These are phyloP conservation scores for Wickerhamomyces chambardii DNA, from an alignment of 805 yeast genomes.

Conservation along the genomic window DNA sequence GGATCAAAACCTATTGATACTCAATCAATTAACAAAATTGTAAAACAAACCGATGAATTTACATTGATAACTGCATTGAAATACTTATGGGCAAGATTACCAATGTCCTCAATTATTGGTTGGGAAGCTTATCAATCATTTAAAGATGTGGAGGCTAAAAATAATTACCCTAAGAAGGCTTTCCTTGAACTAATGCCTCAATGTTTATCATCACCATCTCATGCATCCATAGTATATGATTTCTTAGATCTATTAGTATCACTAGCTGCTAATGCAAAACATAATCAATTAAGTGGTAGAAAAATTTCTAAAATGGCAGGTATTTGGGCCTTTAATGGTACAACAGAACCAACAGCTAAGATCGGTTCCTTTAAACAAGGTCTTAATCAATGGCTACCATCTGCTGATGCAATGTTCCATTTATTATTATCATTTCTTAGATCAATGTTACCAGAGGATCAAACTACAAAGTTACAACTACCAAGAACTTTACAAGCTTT, in stretches of 20 bases:
- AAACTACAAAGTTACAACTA: constrained; percentile 41
- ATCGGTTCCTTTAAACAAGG: constrained; percentile 51
- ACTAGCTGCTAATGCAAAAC: constrained; percentile 69
- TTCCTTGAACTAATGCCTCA: constrained; percentile 79
- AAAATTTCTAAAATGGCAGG: constrained; percentile 78
- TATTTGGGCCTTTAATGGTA: constrained; percentile 74
- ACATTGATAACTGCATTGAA: constrained; percentile 69
- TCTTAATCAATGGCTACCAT: constrained; percentile 65
- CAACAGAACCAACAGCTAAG: constrained; percentile 9
- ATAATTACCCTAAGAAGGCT: constrained; percentile 61
- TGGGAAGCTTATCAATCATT: constrained; percentile 79
- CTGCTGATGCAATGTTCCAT: constrained; percentile 83
- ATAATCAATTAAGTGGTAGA: constrained; percentile 71
- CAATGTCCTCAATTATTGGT: constrained; percentile 71
- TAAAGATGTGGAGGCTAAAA: constrained; percentile 52
- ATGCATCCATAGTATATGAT: constrained; percentile 84
- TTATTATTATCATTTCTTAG: constrained; percentile 66
- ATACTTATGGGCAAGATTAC: constrained; percentile 82
- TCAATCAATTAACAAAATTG: constrained; percentile 31
- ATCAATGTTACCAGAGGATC: constrained; percentile 65
- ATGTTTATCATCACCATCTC: constrained; percentile 75
- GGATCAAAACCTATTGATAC: constrained; percentile 40
- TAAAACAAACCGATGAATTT: constrained; percentile 52
- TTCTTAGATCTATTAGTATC: constrained; percentile 76
- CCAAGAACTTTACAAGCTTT: constrained; percentile 63